Percentiles rank a stretch among this genome's conserved stretches.
These are phyloP conservation scores for Phytopythium cucurbitacearum DNA, from an alignment of 352 stramenopile genomes.

Conservation along the genomic window DNA sequence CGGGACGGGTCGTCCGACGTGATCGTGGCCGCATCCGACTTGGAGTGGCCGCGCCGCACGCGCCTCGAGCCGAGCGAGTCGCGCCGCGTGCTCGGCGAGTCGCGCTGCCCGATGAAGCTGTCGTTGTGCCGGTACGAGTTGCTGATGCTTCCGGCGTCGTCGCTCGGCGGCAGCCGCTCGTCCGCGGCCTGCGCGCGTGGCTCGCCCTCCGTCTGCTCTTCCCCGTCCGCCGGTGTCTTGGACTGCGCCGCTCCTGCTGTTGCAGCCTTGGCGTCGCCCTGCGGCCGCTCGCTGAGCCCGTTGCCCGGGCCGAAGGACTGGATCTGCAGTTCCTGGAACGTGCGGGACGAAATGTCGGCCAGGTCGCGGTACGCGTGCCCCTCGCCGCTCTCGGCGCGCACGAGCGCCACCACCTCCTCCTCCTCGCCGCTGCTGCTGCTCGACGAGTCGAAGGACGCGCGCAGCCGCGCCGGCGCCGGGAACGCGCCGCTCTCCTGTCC, in stretches of 20 bases:
- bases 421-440: constrained; percentile 10
- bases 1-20: constrained; percentile 9
- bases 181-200: neutral
- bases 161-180: constrained; percentile 5
- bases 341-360: constrained; percentile 58
- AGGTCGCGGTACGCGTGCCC: constrained; percentile 46
- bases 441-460: constrained; percentile 3
- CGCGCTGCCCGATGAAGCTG: constrained; percentile 12
- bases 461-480: neutral
- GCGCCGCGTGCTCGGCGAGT: constrained; percentile 17
- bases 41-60: constrained; percentile 12
- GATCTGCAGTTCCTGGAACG: constrained; percentile 59
- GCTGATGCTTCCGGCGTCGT: constrained; percentile 14
- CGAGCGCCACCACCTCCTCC: neutral
- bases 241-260: neutral
- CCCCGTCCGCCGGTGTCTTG: neutral
- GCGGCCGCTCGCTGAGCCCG: constrained; percentile 9
- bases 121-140: constrained; percentile 14
- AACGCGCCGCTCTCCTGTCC: neutral
- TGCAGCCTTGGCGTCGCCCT: neutral
- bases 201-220: constrained; percentile 3
- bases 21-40: constrained; percentile 4
- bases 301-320: constrained; percentile 17
- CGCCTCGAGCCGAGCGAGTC: neutral
- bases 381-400: neutral